Conservation (phyloP, 768 basidiomycete genomes). For the Lactarius hengduanensis region DNA sequence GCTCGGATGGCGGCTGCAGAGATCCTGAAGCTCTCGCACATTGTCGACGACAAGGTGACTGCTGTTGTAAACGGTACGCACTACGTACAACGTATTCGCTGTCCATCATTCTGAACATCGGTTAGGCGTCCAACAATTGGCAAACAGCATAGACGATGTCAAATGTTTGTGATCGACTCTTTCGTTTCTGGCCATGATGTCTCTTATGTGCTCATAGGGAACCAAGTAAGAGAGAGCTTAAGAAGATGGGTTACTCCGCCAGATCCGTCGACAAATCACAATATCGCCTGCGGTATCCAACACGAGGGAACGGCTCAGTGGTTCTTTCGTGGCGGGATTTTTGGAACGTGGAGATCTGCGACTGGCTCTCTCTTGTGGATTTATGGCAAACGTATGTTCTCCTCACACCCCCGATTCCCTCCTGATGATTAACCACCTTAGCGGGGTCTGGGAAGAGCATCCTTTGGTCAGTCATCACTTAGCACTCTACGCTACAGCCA, state of each 20-base stretch:
- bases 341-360: neutral
- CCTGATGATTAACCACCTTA: neutral
- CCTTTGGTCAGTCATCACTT: neutral
- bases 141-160: too few relatives aligned
- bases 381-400: neutral
- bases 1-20: neutral
- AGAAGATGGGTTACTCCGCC: neutral
- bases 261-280: neutral
- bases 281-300: neutral
- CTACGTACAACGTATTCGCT: neutral
- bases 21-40: neutral
- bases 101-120: neutral
- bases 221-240: neutral
- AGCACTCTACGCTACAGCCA: neutral
- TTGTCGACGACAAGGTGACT: neutral
- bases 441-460: neutral
- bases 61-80: neutral
- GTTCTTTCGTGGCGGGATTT: neutral
- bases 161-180: neutral
- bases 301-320: neutral
- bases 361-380: neutral
- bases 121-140: neutral
- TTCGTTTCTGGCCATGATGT: neutral
- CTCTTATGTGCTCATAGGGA: neutral
- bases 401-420: neutral